Evolutionary conservation across 2,329 filamentous ascomycete genomes (phyloP).

Genomic region (Chalaropsis thielavioides): DNA sequence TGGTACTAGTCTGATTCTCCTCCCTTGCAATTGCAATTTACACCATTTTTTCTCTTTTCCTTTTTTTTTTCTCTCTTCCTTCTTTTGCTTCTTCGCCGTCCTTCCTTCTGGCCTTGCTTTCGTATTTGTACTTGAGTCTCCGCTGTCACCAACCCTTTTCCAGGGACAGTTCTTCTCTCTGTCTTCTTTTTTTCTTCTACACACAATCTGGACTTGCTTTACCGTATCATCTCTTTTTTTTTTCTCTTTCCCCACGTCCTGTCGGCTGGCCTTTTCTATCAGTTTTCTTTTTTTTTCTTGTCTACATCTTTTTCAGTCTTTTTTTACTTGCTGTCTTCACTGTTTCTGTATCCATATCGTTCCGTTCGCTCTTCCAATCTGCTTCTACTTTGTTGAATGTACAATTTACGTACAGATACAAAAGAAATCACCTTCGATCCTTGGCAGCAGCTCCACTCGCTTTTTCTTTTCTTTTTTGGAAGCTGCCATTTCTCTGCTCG

Average conservation of each 20-base stretch:
- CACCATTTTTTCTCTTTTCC: background rate
- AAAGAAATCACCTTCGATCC: background rate
- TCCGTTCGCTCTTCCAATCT: no score
- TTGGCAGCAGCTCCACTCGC: background rate
- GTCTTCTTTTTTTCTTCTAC: conserved; percentile 2
- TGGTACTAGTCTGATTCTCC: conserved; percentile 5
- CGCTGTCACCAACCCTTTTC: conserved; percentile 10
- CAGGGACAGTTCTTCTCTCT: conserved; percentile 8
- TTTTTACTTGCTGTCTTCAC: background rate
- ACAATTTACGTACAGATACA: background rate
- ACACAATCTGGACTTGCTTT: background rate
- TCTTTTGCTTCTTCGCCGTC: background rate
- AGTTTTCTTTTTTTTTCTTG: background rate
- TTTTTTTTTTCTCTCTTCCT: background rate
- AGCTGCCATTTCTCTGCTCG: background rate
- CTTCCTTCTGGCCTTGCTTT: background rate
- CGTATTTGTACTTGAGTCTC: conserved; percentile 15
- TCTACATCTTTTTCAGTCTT: background rate
- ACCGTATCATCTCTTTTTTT: background rate
- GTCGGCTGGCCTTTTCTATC: background rate
- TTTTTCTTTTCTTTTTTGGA: background rate
- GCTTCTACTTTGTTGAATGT: background rate
- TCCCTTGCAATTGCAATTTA: background rate
- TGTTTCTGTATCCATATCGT: background rate
- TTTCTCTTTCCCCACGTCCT: background rate